phyloP scores from a whole-genome alignment of 2,329 filamentous ascomycete genomes.

The Cladorrhinum sp. region DNA sequence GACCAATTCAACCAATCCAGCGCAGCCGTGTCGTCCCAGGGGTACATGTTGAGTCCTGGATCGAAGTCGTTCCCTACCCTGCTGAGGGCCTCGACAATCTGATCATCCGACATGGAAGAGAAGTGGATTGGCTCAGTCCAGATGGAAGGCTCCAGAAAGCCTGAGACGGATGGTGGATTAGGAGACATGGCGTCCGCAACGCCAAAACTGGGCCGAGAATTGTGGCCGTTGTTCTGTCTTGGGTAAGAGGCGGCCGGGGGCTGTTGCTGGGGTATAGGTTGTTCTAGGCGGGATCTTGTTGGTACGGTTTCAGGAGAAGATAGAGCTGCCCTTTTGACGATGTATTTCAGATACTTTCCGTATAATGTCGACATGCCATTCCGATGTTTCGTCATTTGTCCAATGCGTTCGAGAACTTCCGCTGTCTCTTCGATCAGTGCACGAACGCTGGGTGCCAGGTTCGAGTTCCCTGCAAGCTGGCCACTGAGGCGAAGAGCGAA shows the following conservation, averaged over 20 bases:
- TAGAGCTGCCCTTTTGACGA: constrained; percentile 40
- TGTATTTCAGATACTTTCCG: constrained; percentile 44
- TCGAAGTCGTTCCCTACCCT: constrained; percentile 60
- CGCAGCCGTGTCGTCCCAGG: constrained; percentile 57
- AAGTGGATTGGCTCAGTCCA: constrained; percentile 57
- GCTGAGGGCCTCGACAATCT: constrained; percentile 64
- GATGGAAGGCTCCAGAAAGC: constrained; percentile 31
- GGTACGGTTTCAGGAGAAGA: constrained; percentile 19
- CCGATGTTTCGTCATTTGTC: constrained; percentile 61
- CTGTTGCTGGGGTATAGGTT: constrained; percentile 17
- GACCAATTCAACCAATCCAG: constrained; percentile 57
- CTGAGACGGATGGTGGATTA: constrained; percentile 29
- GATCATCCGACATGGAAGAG: constrained; percentile 67
- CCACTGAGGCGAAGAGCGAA: constrained; percentile 64
- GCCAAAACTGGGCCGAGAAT: constrained; percentile 17
- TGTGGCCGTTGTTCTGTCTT: constrained; percentile 14
- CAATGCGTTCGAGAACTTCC: constrained; percentile 66
- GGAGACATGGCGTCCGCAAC: constrained; percentile 26
- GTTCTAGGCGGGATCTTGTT: constrained; percentile 10
- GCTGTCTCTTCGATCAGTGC: constrained; percentile 66
- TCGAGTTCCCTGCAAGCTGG: constrained; percentile 54
- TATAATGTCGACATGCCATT: constrained; percentile 61
- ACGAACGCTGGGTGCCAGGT: constrained; percentile 60
- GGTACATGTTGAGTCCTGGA: constrained; percentile 51
- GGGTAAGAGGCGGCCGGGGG: constrained; percentile 8